Percentiles rank a stretch among this genome's conserved stretches.
Evolutionary conservation across 345 rosid genomes (phyloP).

Genomic region (Garcia nutans): DNA sequence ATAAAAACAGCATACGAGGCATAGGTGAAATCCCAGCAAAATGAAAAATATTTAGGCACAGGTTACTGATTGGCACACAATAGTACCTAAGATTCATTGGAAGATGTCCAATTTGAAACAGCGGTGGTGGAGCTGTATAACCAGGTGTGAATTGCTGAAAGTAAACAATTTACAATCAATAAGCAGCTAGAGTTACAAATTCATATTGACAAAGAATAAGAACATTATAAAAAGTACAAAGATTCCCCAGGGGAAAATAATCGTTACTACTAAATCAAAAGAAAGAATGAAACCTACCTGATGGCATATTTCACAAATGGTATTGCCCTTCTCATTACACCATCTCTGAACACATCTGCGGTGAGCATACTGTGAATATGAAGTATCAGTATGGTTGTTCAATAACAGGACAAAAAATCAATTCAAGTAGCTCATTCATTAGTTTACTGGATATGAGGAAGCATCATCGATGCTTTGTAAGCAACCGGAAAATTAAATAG

Average conservation of each 20-base stretch:
- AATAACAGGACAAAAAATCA: too few species aligned
- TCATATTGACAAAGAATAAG: not conserved
- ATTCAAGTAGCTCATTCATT: too few species aligned
- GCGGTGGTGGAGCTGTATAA: slow-evolving; percentile 79
- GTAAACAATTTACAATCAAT: slow-evolving; percentile 10
- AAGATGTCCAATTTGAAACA: slow-evolving; percentile 64
- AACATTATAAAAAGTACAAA: not conserved
- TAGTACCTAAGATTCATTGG: slow-evolving; percentile 73
- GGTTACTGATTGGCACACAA: not conserved
- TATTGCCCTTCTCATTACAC: slow-evolving; percentile 94
- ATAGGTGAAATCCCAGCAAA: not conserved
- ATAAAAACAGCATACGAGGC: not conserved
- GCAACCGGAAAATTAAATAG: not conserved
- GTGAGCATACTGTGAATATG: slow-evolving; percentile 69
- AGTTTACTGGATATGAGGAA: too few species aligned
- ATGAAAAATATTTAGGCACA: not conserved
- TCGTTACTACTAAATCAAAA: slow-evolving; percentile 3
- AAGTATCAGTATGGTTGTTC: not conserved
- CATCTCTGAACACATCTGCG: slow-evolving; percentile 84
- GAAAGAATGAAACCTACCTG: slow-evolving; percentile 43
- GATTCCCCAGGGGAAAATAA: not conserved
- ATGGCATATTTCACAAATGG: slow-evolving; percentile 84
- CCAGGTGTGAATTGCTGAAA: slow-evolving; percentile 81
- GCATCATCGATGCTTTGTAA: too few species aligned
- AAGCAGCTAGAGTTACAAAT: not conserved